A percentile compares a stretch with the other conserved stretches of the same genome.
phyloP scores from a whole-genome alignment of 257 asterid genomes.

The Lycium barbarum region DNA sequence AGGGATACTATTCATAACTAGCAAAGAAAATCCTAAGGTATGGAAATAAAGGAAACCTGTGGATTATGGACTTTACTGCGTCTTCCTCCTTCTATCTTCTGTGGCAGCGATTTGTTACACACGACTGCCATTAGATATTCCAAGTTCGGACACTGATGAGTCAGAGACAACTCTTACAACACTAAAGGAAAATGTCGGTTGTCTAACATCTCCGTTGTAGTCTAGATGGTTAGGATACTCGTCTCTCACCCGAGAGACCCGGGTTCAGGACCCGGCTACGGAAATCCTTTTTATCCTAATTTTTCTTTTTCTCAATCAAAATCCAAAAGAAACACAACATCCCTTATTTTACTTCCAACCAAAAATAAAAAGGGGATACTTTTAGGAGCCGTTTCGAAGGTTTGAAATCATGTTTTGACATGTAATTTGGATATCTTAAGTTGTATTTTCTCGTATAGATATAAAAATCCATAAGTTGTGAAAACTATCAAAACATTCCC shows the following conservation, averaged over 20 bases:
- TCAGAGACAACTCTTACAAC: too few species aligned
- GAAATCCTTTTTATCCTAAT: constrained; percentile 34
- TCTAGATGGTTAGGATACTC: constrained; percentile 98
- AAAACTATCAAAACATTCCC: too few species aligned
- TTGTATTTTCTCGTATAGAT: too few species aligned
- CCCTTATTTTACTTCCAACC: too few species aligned
- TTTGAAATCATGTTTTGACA: too few species aligned
- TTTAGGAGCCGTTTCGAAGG: too few species aligned
- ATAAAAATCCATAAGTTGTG: too few species aligned
- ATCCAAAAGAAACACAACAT: too few species aligned
- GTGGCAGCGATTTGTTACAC: background rate
- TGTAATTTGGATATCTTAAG: too few species aligned
- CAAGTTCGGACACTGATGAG: background rate
- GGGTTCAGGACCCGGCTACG: constrained; percentile 97
- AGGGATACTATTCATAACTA: background rate
- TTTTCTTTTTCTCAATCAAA: background rate
- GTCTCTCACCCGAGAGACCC: constrained; percentile 99
- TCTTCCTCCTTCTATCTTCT: background rate
- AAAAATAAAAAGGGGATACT: too few species aligned
- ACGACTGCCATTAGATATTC: too few species aligned
- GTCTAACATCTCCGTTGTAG: constrained; percentile 67
- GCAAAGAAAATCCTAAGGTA: background rate
- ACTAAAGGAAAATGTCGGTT: too few species aligned
- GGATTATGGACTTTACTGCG: background rate
- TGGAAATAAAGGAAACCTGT: background rate